Evolutionary conservation across 2,329 filamentous ascomycete genomes (phyloP).

Genomic region (Paecilomyces variotii): DNA sequence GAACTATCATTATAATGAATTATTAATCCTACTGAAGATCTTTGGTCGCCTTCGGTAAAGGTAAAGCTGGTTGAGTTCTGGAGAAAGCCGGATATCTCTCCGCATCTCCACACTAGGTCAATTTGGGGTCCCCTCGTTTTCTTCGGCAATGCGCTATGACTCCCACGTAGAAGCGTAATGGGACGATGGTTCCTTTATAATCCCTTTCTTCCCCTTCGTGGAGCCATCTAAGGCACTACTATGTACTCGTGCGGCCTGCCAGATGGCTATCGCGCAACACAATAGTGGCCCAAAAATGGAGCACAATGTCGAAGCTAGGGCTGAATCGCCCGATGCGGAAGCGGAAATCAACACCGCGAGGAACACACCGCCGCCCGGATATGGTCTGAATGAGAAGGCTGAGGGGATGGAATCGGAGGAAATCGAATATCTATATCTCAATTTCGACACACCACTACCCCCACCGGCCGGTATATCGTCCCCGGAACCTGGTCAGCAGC

Average conservation of each 20-base stretch:
- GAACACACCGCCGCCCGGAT: not conserved
- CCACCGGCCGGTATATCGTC: slow-evolving; percentile 26
- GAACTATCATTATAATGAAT: not conserved
- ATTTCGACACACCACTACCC: slow-evolving; percentile 53
- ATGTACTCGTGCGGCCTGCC: not conserved
- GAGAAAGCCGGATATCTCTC: not conserved
- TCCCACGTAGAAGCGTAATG: not conserved
- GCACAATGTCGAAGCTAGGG: not conserved
- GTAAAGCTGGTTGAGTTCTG: not conserved
- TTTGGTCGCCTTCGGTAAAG: slow-evolving; percentile 1
- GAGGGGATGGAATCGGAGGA: slow-evolving; percentile 11
- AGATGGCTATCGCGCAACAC: not conserved
- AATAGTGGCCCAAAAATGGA: not conserved
- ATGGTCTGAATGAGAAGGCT: not conserved
- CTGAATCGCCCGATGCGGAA: not conserved
- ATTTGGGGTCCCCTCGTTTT: not conserved
- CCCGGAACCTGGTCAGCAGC: slow-evolving; percentile 20
- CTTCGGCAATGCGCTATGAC: not conserved
- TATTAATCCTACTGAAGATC: slow-evolving; percentile 8
- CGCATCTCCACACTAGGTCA: not conserved
- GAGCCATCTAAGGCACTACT: not conserved
- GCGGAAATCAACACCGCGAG: not conserved
- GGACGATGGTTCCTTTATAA: not conserved
- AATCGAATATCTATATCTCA: slow-evolving; percentile 53
- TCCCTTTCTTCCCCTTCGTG: not conserved